Base-by-base conservation (phyloP, 345 rosid species). In the Gynandropsis gynandra region DNA sequence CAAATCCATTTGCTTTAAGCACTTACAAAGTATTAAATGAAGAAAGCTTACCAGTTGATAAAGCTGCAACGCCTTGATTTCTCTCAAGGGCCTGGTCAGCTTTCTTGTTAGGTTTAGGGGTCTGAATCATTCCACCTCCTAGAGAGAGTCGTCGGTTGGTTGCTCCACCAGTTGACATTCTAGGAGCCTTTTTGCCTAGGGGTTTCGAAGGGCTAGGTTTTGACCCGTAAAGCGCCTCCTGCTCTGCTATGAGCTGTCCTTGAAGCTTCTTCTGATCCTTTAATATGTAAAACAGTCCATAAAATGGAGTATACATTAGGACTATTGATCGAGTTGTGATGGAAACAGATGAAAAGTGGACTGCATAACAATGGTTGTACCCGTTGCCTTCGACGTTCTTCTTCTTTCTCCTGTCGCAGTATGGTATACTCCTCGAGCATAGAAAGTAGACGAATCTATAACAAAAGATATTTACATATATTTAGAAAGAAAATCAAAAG, bases 251-350 rank as follows among this genome's bases (percentile, higher is more conserved):
- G 24, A 85, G 75, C 62, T 88, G 99, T 39, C 88, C 97, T 67
- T 92, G 95, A 60, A 92, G 78, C 73, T 93, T 93, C 87, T 93
- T 93, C 50, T 93, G 97, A 63, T 93, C 97, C 99, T 93, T 70
- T 58, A 67, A 32, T 50, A 50, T 46, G 48, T 29, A 54, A 58
- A 31, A 20, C 16, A 53, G 47, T 54, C 9, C 19, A 58, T n/a
- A 21, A 49, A n/a, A 50, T 42, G 19, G 48, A 49, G 45, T 42
- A n/a, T n/a, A 13, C 46, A 36, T 46, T 51, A 54, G 9, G 9
- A 52, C 34, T 46, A 37, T 20, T 33, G 36, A 13, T 21, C 36
- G 24, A 4, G 31, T 51, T 34, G 9, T 45, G 35, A 54, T 27
- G 50, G 36, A 14, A 52, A 14, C 32, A 51, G 12, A 45, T 0